Evolutionary conservation across 1,284 basidiomycete species (phyloP), one percentile per base, ranked within the genome.

Genomic region (Ceratobasidium papillatum): DNA sequence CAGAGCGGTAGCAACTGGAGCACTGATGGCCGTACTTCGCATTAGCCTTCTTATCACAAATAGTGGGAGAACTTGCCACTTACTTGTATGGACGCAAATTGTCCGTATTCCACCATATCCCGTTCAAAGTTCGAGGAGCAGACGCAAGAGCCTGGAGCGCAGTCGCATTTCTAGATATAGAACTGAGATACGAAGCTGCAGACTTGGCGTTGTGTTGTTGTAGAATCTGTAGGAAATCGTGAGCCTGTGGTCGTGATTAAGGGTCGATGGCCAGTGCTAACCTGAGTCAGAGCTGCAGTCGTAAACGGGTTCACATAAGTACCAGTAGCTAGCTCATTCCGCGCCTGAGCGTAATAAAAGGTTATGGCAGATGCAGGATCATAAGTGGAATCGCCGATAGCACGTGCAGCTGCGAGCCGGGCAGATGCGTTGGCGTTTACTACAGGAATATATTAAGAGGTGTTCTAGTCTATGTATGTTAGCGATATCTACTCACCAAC

Each of bases 1-100:
- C 54, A 85, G 82, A 0, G 86, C 86, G 9, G 81, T 80, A 0
- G 85, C 83, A 17, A 85, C 84, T 5, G 85, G 82, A 45, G 82
- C 80, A 41, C 71, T 74, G 22, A 14, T 51, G 43, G n/a, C n/a
- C 11, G 43, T 17, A 12, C n/a, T 45, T n/a, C 2, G 14, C 43
- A 45, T 45, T n/a, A 45, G 43, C 12, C 43, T 45, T 45, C 11
- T 45, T 12, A 45, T 45, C 43, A n/a, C n/a, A n/a, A n/a, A n/a
- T n/a, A n/a, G n/a, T n/a, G n/a, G n/a, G 9, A 51, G 49, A 2
- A 22, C 22, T 51, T 51, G 22, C 25, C n/a, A 65, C 74, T 69
- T 5, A 75, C 74, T 79, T 79, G 79, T 83, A 87, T 0, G 84
- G 84, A 22, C 84, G 79, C 12, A 86, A 74, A 77, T 87, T 86